These are phyloP conservation scores for Solanum arcanum DNA, from an alignment of 257 asterid species.

Conservation along the genomic window DNA sequence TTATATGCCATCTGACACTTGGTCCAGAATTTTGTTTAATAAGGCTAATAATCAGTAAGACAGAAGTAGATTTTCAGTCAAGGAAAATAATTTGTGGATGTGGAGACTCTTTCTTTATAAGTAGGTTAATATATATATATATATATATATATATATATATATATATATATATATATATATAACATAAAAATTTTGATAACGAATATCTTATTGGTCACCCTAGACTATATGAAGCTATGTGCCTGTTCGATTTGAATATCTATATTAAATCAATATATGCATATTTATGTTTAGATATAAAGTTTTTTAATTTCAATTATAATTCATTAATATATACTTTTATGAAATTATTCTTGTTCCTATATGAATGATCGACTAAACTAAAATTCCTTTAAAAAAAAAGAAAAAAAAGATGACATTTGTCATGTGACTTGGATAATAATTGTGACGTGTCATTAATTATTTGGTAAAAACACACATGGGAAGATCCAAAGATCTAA, in stretches of 20 bases:
- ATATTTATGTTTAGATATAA: neutral
- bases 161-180: too few relatives aligned
- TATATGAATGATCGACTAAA: neutral
- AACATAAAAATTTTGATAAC: too few relatives aligned
- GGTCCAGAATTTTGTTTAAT: neutral
- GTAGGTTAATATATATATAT: neutral
- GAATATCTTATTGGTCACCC: rapidly evolving
- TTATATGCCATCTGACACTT: neutral
- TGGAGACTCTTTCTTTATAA: neutral
- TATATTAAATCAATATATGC: neutral
- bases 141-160: too few relatives aligned
- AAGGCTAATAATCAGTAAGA: neutral
- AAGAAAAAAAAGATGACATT: neutral
- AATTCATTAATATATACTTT: too few relatives aligned
- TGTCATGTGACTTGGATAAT: neutral
- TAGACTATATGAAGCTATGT: too few relatives aligned
- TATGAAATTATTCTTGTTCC: neutral
- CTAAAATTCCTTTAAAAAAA: too few relatives aligned
- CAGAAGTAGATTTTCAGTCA: neutral
- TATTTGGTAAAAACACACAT: neutral
- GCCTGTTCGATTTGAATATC: neutral
- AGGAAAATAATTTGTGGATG: neutral
- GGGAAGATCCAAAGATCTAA: neutral
- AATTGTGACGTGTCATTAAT: neutral
- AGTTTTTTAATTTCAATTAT: too few relatives aligned